Percentiles rank a stretch among this genome's conserved stretches.
Evolutionary conservation across 371 early-diverging fungal genomes (phyloP).

Genomic region (Mycotypha africana): DNA sequence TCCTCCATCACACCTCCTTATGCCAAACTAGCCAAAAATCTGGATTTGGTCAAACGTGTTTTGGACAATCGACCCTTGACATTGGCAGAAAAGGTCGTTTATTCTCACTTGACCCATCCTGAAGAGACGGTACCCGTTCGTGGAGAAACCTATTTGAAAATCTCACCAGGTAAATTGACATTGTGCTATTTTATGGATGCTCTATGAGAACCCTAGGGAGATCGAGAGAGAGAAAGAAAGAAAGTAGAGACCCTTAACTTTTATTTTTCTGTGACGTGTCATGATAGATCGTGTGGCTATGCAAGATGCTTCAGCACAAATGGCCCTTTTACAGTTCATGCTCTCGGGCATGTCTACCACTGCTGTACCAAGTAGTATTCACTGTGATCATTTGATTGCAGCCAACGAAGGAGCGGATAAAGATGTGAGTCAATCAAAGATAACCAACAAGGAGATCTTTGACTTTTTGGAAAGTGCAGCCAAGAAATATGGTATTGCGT

Average conservation of each 20-base stretch:
- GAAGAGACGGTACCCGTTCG: conserved; percentile 61
- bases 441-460: conserved; percentile 81
- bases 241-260: not conserved
- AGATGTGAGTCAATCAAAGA: conserved; percentile 63
- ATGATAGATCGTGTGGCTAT: conserved; percentile 70
- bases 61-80: conserved; percentile 69
- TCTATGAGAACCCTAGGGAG: too few species aligned
- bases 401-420: conserved; percentile 72
- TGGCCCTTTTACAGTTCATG: conserved; percentile 94
- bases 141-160: conserved; percentile 65
- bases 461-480: conserved; percentile 78
- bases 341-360: conserved; percentile 78
- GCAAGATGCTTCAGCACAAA: conserved; percentile 83
- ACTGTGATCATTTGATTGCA: conserved; percentile 91
- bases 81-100: conserved; percentile 92
- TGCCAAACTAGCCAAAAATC: conserved; percentile 47
- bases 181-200: too few species aligned
- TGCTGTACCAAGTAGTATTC: conserved; percentile 86
- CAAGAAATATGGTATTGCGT: conserved; percentile 81
- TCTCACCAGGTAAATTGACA: conserved; percentile 56
- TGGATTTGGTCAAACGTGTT: conserved; percentile 49
- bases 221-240: not conserved
- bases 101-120: conserved; percentile 86
- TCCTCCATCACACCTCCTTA: conserved; percentile 58
- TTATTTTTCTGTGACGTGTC: not conserved